Evolutionary conservation across 2,329 filamentous ascomycete species (phyloP).

Genomic region (Cadophora gregata): DNA sequence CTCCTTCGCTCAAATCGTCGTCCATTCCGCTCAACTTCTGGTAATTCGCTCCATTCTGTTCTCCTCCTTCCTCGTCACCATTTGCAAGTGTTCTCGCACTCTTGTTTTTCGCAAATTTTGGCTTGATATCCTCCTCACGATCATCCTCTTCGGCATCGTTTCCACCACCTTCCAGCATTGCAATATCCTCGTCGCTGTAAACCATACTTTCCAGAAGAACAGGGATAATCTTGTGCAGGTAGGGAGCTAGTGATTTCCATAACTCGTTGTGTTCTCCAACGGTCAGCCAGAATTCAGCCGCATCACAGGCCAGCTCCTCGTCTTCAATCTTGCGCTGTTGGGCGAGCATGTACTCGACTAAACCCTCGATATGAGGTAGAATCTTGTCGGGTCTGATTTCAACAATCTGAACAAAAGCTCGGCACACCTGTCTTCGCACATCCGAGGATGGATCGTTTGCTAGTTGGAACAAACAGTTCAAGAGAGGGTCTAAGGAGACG

Average conservation of each 20-base stretch:
- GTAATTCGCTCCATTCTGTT: constrained; percentile 60
- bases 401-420: constrained; percentile 89
- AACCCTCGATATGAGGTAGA: constrained; percentile 81
- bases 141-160: constrained; percentile 94
- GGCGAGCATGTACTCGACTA: constrained; percentile 91
- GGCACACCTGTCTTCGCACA: constrained; percentile 90
- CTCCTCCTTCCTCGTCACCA: constrained; percentile 55
- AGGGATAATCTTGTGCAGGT: constrained; percentile 84
- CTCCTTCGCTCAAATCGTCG: constrained; percentile 83
- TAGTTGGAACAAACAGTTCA: constrained; percentile 83
- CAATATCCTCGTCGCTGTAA: constrained; percentile 92
- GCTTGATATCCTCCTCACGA: constrained; percentile 87
- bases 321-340: constrained; percentile 86
- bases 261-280: constrained; percentile 86
- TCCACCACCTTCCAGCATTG: constrained; percentile 80
- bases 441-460: constrained; percentile 79
- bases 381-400: constrained; percentile 92
- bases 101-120: constrained; percentile 81
- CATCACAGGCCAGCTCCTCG: constrained; percentile 89
- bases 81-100: constrained; percentile 49
- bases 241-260: constrained; percentile 76
- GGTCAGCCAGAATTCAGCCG: constrained; percentile 96
- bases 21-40: constrained; percentile 55
- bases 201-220: constrained; percentile 94
- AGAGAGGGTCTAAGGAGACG: constrained; percentile 78